Conservation (phyloP, 345 rosid genomes). For the Ricinus communis region DNA sequence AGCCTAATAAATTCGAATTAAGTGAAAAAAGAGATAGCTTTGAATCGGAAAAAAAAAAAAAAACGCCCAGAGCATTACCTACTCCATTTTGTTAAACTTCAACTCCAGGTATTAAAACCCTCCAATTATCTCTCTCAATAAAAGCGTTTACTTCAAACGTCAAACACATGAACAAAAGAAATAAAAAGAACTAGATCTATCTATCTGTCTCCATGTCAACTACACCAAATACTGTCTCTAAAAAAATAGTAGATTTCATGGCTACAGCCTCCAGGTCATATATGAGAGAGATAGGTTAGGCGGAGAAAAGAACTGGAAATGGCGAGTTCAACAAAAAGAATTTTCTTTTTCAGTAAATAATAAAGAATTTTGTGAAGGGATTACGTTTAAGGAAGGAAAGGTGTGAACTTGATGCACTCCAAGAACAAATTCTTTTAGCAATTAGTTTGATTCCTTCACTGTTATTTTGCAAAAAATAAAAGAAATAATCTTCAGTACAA, state of each 20-base stretch:
- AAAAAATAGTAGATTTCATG: neutral
- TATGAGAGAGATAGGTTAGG: neutral
- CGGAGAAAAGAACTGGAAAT: slow-evolving; percentile 1
- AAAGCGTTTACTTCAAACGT: too few relatives aligned
- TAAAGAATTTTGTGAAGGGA: too few relatives aligned
- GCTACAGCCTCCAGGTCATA: neutral
- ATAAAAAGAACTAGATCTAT: neutral
- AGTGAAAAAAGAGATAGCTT: neutral
- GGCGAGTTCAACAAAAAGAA: neutral
- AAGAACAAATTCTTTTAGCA: neutral
- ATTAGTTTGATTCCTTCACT: neutral
- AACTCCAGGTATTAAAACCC: neutral
- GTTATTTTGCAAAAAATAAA: neutral
- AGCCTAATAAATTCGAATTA: neutral
- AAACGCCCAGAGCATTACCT: slow-evolving; percentile 14
- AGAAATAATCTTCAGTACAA: neutral
- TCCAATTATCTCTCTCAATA: neutral
- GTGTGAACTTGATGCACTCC: neutral
- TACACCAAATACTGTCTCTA: neutral
- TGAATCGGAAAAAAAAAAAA: neutral
- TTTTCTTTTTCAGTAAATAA: too few relatives aligned
- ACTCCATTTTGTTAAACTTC: slow-evolving; percentile 10
- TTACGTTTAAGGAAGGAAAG: neutral
- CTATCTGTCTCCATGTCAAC: neutral
- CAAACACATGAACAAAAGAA: neutral